Base-by-base conservation (phyloP, 352 stramenopile genomes). In the Elongisporangium undulatum region DNA sequence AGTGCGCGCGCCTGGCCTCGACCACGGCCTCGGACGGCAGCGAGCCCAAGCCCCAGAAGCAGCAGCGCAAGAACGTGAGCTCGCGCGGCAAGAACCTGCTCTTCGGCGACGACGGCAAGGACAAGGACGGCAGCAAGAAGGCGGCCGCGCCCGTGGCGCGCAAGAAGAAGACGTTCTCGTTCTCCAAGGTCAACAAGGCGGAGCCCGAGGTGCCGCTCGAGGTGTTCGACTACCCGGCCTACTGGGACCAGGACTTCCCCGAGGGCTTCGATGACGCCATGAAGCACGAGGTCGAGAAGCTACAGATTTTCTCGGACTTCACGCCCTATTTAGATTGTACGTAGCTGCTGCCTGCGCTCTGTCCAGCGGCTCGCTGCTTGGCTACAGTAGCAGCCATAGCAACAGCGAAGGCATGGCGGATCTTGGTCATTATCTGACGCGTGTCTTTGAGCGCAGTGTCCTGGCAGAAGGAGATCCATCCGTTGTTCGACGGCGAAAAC, bases 201-300 rank as follows among this genome's bases (percentile, higher is more conserved):
- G 69, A 83, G 58, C 59, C 62, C 17, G 65, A 72, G 52, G 60
- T 66, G 49, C 63, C 71, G 21, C 69, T 89, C 13, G 84, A 93
- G 67, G 64, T 79, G 38, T 93, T 93, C 57, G 78, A 72, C 8
- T 80, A 90, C 69, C 84, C 84, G 3, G 74, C 78, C 51, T 93
- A 90, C 69, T 93, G 79, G 79, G 66, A 77, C 59, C 72, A 85
- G 24, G 84, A 93, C 67, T 93, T 88, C 53, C 84, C 84, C 0
- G 58, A 53, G 41, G 72, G 74, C 49, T 93, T 93, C 64, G 79
- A 88, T 59, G 72, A 92, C 53, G 67, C 63, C 21, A 93, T 93
- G 84, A 93, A 93, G 77, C 84, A 93, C 73, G 84, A 93, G 59
- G 81, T 93, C 56, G 81, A 93, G 64, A 93, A 92, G 68, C 71